These are phyloP conservation scores for Pythium folliculosum DNA, from an alignment of 352 stramenopile species.

Conservation along the genomic window DNA sequence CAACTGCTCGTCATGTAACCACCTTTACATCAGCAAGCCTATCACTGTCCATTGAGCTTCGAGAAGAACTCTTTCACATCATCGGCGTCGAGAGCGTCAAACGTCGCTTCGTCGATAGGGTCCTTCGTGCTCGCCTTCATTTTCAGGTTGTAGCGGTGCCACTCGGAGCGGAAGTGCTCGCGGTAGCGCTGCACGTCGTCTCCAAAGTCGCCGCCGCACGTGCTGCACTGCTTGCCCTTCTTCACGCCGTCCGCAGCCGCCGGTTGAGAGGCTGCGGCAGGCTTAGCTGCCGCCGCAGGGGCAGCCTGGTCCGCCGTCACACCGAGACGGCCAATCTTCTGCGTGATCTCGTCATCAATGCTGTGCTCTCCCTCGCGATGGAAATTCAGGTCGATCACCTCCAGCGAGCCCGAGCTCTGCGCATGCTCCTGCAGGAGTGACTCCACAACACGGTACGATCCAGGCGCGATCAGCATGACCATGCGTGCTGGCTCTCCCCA, in stretches of 20 bases:
- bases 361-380: conserved; percentile 90
- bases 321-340: conserved; percentile 78
- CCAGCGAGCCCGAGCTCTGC: conserved; percentile 57
- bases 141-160: conserved; percentile 98
- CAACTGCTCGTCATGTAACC: neutral
- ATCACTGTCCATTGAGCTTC: conserved; percentile 58
- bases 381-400: conserved; percentile 93
- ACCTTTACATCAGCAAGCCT: neutral
- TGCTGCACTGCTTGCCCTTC: conserved; percentile 85
- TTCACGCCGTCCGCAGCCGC: conserved; percentile 29
- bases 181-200: conserved; percentile 84
- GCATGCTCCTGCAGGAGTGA: conserved; percentile 67
- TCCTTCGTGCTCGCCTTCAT: conserved; percentile 90
- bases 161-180: conserved; percentile 95
- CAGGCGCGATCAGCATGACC: conserved; percentile 73
- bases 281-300: conserved; percentile 2
- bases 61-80: conserved; percentile 69
- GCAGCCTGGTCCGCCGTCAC: conserved; percentile 31
- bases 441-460: conserved; percentile 75
- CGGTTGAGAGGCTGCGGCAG: conserved; percentile 8
- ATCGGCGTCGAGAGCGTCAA: conserved; percentile 49
- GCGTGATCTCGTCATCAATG: conserved; percentile 91
- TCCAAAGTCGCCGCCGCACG: conserved; percentile 91
- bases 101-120: conserved; percentile 72
- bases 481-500: conserved; percentile 59